These are phyloP conservation scores for Monosporozyma aquatica DNA, from an alignment of 805 yeast species.

Conservation along the genomic window DNA sequence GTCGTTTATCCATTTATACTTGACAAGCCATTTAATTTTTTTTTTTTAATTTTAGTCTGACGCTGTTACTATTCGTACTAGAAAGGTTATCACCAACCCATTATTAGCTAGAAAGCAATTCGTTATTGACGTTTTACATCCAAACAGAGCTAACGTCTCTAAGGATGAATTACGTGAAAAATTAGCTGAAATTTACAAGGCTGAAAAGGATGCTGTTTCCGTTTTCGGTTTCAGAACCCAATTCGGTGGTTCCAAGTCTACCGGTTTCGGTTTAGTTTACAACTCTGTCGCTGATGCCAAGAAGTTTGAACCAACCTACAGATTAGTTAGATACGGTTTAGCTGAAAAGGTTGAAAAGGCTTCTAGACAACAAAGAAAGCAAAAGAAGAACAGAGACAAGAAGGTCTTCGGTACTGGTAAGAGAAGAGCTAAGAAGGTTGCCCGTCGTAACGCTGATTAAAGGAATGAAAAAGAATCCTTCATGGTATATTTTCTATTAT, in stretches of 20 bases:
- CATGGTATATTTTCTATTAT: not conserved
- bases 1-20: no score
- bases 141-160: conserved; percentile 98
- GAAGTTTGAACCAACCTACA: conserved; percentile 98
- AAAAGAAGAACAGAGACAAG: conserved; percentile 99
- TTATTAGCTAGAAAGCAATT: conserved; percentile 98
- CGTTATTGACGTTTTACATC: conserved; percentile 98
- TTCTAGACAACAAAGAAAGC: conserved; percentile 99
- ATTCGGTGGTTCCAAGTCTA: conserved; percentile 99
- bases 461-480: conserved; percentile 4
- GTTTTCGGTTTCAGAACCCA: conserved; percentile 99
- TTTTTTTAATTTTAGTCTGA: conserved; percentile 56
- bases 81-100: conserved; percentile 98
- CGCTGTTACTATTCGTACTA: conserved; percentile 99
- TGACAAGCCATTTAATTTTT: no score
- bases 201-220: conserved; percentile 88
- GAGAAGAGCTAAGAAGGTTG: conserved; percentile 85
- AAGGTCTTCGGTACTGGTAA: conserved; percentile 98
- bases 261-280: conserved; percentile 99
- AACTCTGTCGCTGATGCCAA: conserved; percentile 95
- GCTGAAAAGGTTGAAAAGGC: conserved; percentile 94
- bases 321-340: conserved; percentile 97
- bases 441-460: conserved; percentile 84
- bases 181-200: conserved; percentile 80
- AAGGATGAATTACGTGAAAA: conserved; percentile 98